Base-by-base conservation (phyloP, 139 green algal species). In the Trebouxia sp. region DNA sequence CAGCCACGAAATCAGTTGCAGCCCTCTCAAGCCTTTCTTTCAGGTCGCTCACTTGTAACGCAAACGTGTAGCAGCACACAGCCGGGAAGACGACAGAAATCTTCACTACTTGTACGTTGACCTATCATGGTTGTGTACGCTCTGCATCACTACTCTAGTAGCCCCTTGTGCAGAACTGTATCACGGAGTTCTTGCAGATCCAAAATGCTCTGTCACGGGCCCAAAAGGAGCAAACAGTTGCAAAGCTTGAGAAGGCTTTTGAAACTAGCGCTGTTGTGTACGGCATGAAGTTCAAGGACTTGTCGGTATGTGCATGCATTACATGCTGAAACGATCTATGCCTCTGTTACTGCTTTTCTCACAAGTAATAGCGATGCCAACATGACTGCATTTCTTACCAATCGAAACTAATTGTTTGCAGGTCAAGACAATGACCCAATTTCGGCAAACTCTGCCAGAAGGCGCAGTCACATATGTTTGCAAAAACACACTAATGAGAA, bases 401-500 rank as follows among this genome's bases (percentile, higher is more conserved):
- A 42, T 78, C 6, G 15, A 78, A 14, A 6, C 6, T 32, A 14
- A 39, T 76, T 38, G 9, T n/a, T 6, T 69, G 47, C 89, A 93
- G 91, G 91, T 95, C 10, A 87, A 89, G 66, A 89, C 93, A 50
- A 66, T 96, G 39, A 87, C 95, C 82, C 86, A 89, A 65, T 93
- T 97, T 80, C 86, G 93, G 74, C 86, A 88, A 69, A 81, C 65
- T 9, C 77, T 97, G 47, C 94, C 94, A 28, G 79, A 87, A n/a
- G 87, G 89, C 26, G 67, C 85, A 42, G 88, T 85, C 26, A 72
- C 97, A 37, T 85, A 92, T 48, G 87, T 98, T 2, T 89, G 85
- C 86, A 98, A 98, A 85, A 98, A 98, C 89, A 91, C 86, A 15
- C 85, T 98, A 24, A 89, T 98, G 87, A 88, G 85, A 35, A 81